Evolutionary conservation across 192 early-diverging fungal genomes (phyloP).

Genomic region (Mortierella hygrophila): DNA sequence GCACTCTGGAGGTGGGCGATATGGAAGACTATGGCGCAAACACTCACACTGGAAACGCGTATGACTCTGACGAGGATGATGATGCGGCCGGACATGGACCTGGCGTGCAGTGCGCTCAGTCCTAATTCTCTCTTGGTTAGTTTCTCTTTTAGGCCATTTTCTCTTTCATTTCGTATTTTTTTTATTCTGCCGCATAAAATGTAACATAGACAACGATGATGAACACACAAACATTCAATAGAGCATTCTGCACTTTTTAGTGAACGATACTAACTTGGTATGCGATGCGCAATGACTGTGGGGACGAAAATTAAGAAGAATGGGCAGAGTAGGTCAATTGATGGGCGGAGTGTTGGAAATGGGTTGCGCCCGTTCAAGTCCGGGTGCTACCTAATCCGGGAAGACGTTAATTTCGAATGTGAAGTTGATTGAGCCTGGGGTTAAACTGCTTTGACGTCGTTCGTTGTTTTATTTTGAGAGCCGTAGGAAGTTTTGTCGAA

Average conservation of each 20-base stretch:
- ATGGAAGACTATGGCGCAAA: constrained; percentile 61
- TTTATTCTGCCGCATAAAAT: background rate
- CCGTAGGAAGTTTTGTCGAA: no score
- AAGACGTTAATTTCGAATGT: no score
- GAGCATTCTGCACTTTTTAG: background rate
- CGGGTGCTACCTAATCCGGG: no score
- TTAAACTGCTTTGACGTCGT: no score
- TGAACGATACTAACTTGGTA: background rate
- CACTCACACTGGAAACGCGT: constrained; percentile 58
- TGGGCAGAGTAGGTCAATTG: no score
- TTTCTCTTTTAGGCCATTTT: background rate
- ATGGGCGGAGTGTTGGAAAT: no score
- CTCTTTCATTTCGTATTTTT: background rate
- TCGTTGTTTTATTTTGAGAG: no score
- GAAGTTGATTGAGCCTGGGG: no score
- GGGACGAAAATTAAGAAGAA: no score
- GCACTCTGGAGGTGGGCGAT: constrained; percentile 55
- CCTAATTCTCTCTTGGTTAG: constrained; percentile 11
- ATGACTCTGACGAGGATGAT: constrained; percentile 64
- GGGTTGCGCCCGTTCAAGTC: no score
- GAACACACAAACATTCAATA: background rate
- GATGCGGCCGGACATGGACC: constrained; percentile 41
- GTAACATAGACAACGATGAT: background rate
- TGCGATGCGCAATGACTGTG: no score
- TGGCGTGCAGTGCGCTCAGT: constrained; percentile 65